Base-by-base conservation (phyloP, 2,329 filamentous ascomycete genomes). In the Ophiosphaerella narmari region DNA sequence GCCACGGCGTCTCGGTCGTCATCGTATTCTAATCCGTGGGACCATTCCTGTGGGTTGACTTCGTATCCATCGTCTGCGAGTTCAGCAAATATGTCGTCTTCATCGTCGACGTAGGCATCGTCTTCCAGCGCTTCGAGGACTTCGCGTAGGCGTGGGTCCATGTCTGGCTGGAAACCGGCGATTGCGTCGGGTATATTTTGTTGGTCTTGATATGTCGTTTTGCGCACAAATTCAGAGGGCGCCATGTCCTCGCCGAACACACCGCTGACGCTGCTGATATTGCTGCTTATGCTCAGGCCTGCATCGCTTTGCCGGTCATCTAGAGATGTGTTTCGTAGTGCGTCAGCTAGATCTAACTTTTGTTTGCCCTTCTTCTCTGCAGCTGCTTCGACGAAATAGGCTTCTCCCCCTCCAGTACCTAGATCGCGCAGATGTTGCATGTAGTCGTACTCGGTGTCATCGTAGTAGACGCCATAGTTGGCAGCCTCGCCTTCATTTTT, bases 381-480 rank as follows among this genome's bases (percentile, higher is more conserved):
- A n/a, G 76, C 72, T 1, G 83, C 83, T 55, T 97, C 91, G 34
- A 99, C 82, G 68, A 96, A 97, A 40, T 92, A 86, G 26, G 88
- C 85, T 47, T 91, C 87, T 26, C 89, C 89, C 5, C 73, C 75
- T 5, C 83, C 76, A 2, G 68, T 68, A 3, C 79, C 90, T 37
- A 99, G 78, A 64, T 97, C 94, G 47, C 91, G 88, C 81, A 99
- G 79, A 75, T 99, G 94, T 75, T 99, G 94, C 94, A 99, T 99
- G 77, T 99, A 99, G 75, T 99, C 94, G 76, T 99, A 99, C 68
- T 90, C 84, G 58, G 90, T 88, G 75, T 99, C 94, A 75, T 99
- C 95, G 74, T 83, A 99, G 80, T 89, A 99, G 58, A 99, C 85
- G 57, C 94, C 94, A 75, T 97, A 86, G 72, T 89, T 90, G 60